Base-by-base conservation (phyloP, 2,329 filamentous ascomycete species). In the Hypoxylon sp. region DNA sequence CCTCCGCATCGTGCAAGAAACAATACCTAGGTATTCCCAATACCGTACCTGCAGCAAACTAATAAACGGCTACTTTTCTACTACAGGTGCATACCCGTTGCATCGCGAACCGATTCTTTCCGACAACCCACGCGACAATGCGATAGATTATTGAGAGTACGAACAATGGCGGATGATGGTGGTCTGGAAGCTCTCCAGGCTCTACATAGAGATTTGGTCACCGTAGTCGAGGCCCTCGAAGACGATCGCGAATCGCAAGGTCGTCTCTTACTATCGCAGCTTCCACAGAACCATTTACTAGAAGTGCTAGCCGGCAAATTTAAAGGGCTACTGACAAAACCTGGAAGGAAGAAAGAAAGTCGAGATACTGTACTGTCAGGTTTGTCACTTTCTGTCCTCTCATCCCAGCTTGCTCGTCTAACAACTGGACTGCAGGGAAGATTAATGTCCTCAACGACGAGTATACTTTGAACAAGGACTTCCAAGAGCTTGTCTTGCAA, bases 381-480 rank as follows among this genome's bases (percentile, higher is more conserved):
- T 91, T 82, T 76, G 82, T 76, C 56, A 39, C 33, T 17, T 55
- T 26, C 33, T 22, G 2, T 33, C 22, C 22, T 19, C n/a, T 22
- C 35, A 14, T 9, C 58, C 44, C 50, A 48, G 22, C 50, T 63
- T 60, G 48, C 29, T 22, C 26, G 29, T 31, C 72, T 75, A 67
- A 77, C 70, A 52, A 68, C 35, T 63, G 64, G 13, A 33, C 55
- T 55, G 60, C 73, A 96, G 94, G 93, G 64, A 94, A 92, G 78
- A 85, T 98, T 73, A 88, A 84, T 35, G 82, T 97, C 65, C 87
- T 88, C 73, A 91, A 90, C 69, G 86, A 88, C 35, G 89, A 94
- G 75, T 98, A 94, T 80, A 83, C 86, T 22, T 84, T 99, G 82
- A 98, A 97, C 80, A 87, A 92, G 62, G 90, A 94, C 69, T 98